Evolutionary conservation across 495 filamentous ascomycete species (phyloP).

Genomic region (Friedmanniomyces simplex): DNA sequence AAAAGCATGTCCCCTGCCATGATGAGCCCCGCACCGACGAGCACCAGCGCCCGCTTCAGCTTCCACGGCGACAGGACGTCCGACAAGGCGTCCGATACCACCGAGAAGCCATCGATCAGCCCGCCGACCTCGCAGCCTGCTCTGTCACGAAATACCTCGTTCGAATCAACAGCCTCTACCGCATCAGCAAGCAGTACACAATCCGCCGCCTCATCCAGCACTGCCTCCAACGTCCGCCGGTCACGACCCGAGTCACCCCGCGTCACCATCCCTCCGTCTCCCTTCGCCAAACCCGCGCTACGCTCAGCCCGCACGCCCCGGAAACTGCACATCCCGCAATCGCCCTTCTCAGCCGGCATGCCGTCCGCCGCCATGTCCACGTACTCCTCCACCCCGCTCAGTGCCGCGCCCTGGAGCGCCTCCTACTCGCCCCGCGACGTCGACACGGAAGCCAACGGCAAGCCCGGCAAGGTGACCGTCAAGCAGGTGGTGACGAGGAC

Average conservation of each 20-base stretch:
- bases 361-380: constrained; percentile 27
- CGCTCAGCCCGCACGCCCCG: constrained; percentile 45
- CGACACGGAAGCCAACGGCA: constrained; percentile 45
- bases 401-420: constrained; percentile 28
- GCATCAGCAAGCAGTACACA: constrained; percentile 17
- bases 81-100: constrained; percentile 19
- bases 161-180: constrained; percentile 14
- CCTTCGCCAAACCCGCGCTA: constrained; percentile 39
- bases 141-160: constrained; percentile 19
- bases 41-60: constrained; percentile 30
- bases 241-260: constrained; percentile 19
- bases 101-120: constrained; percentile 18
- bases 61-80: constrained; percentile 31
- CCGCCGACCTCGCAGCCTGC: constrained; percentile 21
- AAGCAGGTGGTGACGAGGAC: constrained; percentile 65
- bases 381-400: constrained; percentile 12
- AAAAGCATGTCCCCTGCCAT: constrained; percentile 64
- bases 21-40: constrained; percentile 32
- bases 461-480: constrained; percentile 39
- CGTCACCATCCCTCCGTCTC: constrained; percentile 33
- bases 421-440: constrained; percentile 47
- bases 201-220: constrained; percentile 17
- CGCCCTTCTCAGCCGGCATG: constrained; percentile 44
- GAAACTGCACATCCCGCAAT: constrained; percentile 48
- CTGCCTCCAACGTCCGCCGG: constrained; percentile 12